Conservation (phyloP, 176 grass and related monocot species). For the Paspalum vaginatum region DNA sequence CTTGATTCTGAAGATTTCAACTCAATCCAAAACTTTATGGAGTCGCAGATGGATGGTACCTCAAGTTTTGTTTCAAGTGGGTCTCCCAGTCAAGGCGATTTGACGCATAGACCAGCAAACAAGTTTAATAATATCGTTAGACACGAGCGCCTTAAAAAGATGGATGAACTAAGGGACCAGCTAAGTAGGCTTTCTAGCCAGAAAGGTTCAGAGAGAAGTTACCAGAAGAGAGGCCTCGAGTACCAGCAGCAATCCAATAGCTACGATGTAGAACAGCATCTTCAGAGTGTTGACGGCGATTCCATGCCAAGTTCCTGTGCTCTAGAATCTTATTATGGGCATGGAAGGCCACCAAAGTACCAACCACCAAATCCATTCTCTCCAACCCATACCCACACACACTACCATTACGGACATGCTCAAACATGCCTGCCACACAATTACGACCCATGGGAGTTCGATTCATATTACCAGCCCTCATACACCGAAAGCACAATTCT, state of each 20-base stretch:
- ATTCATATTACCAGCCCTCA: constrained; percentile 62
- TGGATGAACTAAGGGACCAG: constrained; percentile 72
- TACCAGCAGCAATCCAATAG: constrained; percentile 44
- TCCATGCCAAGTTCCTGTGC: constrained; percentile 45
- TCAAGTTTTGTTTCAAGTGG: constrained; percentile 52
- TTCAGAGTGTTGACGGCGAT: constrained; percentile 52
- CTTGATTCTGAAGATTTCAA: constrained; percentile 72
- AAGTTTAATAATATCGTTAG: constrained; percentile 53
- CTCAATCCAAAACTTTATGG: constrained; percentile 57
- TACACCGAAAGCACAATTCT: constrained; percentile 50
- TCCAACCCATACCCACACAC: constrained; percentile 47
- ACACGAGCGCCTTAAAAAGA: constrained; percentile 65
- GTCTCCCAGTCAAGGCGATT: constrained; percentile 39
- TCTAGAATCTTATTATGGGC: constrained; percentile 48
- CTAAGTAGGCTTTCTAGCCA: constrained; percentile 59
- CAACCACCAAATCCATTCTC: constrained; percentile 40
- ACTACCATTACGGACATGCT: constrained; percentile 41
- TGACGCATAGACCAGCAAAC: constrained; percentile 23
- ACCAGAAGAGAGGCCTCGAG: constrained; percentile 40
- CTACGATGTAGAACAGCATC: constrained; percentile 44
- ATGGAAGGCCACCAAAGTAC: constrained; percentile 45
- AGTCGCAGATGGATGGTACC: constrained; percentile 47
- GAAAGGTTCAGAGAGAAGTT: constrained; percentile 39
- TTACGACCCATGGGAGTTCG: constrained; percentile 38
- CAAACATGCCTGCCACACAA: constrained; percentile 21